Base-by-base conservation (phyloP, 2,329 filamentous ascomycete species). In the Pyricularia sp. region DNA sequence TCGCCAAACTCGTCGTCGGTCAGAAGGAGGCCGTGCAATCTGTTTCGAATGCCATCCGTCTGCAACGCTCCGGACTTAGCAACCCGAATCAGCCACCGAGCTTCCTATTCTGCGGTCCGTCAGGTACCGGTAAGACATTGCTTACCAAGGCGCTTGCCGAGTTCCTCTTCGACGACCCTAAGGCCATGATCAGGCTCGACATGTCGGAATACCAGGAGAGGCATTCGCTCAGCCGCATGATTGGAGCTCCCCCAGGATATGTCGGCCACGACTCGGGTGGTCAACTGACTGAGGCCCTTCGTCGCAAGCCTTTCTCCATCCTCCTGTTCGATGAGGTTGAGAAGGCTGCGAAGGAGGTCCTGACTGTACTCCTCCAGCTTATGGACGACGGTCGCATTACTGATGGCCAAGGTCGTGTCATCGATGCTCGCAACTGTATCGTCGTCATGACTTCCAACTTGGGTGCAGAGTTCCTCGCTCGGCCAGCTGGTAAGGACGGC, bases 141-240 rank as follows among this genome's bases (percentile, higher is more conserved):
- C 86, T 99, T 66, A 97, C 93, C 69, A 99, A 99, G 78, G 94
- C 93, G 19, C 83, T 99, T 66, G 94, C 94, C 62, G 94, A 99
- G 76, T 99, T 99, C 80, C 82, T 99, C 31, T 99, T 99, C 79
- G 94, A 99, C 74, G 94, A 99, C 70, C 79, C 93, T 30, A 97
- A 97, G 80, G 82, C 93, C 40, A 97, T 99, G 94, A 96, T 99
- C 71, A 89, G 94, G 53, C 96, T 99, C 79, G 94, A 99, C 75
- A 99, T 99, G 94, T 97, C 93, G 5, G 94, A 99, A 77, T 99
- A 99, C 76, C 96, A 99, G 77, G 94, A 99, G 77, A 88, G 93
- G 5, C 94, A 99, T 75, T 89, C 93, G 0, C 84, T 99, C 16
- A 96, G 91, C 74, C 87, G 94, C 67, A 97, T 99, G 91, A 99